Percentiles rank a stretch among this genome's conserved stretches.
phyloP scores from a whole-genome alignment of 1,284 basidiomycete genomes.

The Boletus subluridellus region DNA sequence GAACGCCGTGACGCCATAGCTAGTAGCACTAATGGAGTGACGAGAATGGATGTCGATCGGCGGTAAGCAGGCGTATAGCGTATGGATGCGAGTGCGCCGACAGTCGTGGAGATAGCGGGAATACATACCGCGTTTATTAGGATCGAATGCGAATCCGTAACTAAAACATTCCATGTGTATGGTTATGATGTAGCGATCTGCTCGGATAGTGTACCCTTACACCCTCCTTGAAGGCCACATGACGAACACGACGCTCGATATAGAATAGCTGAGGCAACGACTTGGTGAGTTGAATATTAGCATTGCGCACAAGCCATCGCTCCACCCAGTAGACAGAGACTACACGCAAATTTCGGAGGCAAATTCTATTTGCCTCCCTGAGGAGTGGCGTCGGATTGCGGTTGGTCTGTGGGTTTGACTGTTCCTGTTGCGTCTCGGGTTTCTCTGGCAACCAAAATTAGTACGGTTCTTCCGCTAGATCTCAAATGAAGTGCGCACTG shows the following conservation, averaged over 20 bases:
- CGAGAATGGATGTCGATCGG: constrained; percentile 34
- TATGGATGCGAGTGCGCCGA: constrained; percentile 6
- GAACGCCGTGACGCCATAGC: constrained; percentile 46
- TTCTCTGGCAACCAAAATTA: constrained; percentile 16
- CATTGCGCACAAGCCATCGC: not conserved
- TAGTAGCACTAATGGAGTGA: constrained; percentile 20
- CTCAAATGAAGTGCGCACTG: constrained; percentile 13
- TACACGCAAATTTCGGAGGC: not conserved
- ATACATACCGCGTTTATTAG: constrained; percentile 22
- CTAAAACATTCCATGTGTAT: constrained; percentile 6
- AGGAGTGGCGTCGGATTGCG: constrained; percentile 4
- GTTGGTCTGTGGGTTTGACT: constrained; percentile 2
- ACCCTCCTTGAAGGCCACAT: constrained; percentile 16
- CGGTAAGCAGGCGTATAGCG: constrained; percentile 10
- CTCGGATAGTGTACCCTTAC: constrained; percentile 16
- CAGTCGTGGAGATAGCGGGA: constrained; percentile 31
- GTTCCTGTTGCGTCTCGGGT: not conserved
- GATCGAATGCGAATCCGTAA: constrained; percentile 15
- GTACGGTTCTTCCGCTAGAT: not conserved
- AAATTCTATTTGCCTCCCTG: constrained; percentile 12
- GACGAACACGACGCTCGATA: constrained; percentile 6
- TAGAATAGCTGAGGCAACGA: not conserved
- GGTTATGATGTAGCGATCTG: constrained; percentile 10
- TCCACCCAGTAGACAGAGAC: not conserved
- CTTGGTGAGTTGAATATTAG: not conserved